A percentile compares a stretch with the other conserved stretches of the same genome.
phyloP scores from a whole-genome alignment of 148 eudicot genomes.

The Chenopodium berlandieri region DNA sequence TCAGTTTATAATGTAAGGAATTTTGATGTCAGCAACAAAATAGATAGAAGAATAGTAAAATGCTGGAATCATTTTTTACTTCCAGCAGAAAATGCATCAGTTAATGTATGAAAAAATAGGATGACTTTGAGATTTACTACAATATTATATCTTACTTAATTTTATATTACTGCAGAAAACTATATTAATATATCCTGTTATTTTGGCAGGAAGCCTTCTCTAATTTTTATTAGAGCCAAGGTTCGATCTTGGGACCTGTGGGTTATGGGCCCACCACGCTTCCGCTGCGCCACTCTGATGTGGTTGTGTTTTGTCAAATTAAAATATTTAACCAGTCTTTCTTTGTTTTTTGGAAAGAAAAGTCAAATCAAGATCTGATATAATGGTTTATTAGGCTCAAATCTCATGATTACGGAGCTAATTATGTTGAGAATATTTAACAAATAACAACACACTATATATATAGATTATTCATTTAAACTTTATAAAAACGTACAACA shows the following conservation, averaged over 20 bases:
- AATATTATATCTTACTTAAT: too few species aligned
- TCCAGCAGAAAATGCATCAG: conserved; percentile 27
- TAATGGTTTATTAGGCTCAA: too few species aligned
- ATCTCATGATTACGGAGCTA: too few species aligned
- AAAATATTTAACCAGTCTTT: neutral
- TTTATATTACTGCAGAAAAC: too few species aligned
- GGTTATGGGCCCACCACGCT: conserved; percentile 46
- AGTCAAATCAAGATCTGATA: too few species aligned
- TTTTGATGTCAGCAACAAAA: conserved; percentile 9
- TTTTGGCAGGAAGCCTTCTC: conserved; percentile 7
- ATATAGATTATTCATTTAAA: too few species aligned
- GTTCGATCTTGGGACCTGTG: conserved; percentile 43
- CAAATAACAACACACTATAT: too few species aligned
- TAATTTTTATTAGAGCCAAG: conserved; percentile 32
- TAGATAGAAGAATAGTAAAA: neutral
- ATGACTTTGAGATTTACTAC: neutral
- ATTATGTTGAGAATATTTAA: too few species aligned
- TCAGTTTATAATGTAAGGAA: neutral
- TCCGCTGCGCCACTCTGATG: conserved; percentile 46
- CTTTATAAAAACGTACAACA: too few species aligned
- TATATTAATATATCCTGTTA: too few species aligned
- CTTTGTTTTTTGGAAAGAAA: too few species aligned
- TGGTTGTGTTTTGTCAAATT: neutral
- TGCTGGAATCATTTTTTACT: conserved; percentile 33
- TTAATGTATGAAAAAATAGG: neutral